Evolutionary conservation across 441 rosid species (phyloP).

Genomic region (Pelargonium fulgidum): DNA sequence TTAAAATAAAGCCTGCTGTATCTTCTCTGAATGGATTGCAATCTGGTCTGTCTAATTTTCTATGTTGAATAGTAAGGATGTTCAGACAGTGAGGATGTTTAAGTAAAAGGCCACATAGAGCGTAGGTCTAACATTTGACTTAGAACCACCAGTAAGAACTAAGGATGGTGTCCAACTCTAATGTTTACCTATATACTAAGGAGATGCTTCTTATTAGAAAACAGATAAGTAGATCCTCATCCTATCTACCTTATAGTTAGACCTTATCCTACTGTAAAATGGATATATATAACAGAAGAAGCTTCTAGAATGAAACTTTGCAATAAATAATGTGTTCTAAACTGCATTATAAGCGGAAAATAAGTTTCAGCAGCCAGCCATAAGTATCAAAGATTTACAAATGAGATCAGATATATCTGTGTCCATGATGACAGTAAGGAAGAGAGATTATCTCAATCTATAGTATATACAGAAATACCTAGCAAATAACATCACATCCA

Average conservation of each 20-base stretch:
- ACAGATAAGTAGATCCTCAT: not conserved
- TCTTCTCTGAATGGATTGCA: conserved; percentile 8
- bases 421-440: not conserved
- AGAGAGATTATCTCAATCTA: conserved; percentile 1
- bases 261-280: not conserved
- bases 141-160: not conserved
- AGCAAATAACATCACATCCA: not conserved
- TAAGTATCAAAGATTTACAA: not conserved
- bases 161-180: not conserved
- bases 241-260: not conserved
- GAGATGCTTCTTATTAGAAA: not conserved
- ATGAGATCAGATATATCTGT: not conserved
- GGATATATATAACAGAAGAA: not conserved
- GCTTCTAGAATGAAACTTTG: not conserved
- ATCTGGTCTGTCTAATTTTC: not conserved
- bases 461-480: not conserved
- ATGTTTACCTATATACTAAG: not conserved
- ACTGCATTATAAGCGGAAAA: not conserved
- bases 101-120: not conserved
- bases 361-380: not conserved
- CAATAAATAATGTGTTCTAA: not conserved
- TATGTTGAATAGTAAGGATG: not conserved
- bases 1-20: conserved; percentile 5
- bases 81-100: too few species aligned
- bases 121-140: not conserved